Percentiles rank a stretch among this genome's conserved stretches.
phyloP scores from a whole-genome alignment of 2,329 filamentous ascomycete species.

The Aureobasidium uvarum region DNA sequence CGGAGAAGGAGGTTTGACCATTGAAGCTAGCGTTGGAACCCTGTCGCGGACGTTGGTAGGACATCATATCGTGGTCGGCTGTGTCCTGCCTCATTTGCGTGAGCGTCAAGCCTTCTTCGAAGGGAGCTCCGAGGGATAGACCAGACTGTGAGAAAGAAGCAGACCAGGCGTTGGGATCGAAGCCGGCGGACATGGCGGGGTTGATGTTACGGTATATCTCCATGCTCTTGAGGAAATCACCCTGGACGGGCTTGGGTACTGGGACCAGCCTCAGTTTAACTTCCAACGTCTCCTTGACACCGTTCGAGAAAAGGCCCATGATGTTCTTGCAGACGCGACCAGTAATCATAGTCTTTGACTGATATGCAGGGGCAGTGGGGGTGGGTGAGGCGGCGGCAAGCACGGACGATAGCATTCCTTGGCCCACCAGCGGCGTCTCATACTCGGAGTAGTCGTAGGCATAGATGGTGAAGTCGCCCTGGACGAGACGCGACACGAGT shows the following conservation, averaged over 20 bases:
- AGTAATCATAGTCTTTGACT: conserved; percentile 73
- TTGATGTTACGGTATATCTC: conserved; percentile 60
- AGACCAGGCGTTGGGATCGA: conserved; percentile 75
- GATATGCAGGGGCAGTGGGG: conserved; percentile 55
- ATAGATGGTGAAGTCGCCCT: conserved; percentile 88
- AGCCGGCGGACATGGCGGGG: conserved; percentile 57
- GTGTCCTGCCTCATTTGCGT: neutral
- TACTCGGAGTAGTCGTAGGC: conserved; percentile 95
- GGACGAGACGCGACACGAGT: conserved; percentile 67
- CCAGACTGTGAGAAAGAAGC: conserved; percentile 50
- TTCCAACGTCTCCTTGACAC: conserved; percentile 83
- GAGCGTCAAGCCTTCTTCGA: conserved; percentile 18
- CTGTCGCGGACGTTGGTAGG: conserved; percentile 16
- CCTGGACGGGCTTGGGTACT: conserved; percentile 64
- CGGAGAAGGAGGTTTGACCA: conserved; percentile 21
- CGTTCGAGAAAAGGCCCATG: conserved; percentile 78
- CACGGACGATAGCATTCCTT: conserved; percentile 89
- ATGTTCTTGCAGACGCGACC: conserved; percentile 87
- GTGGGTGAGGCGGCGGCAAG: conserved; percentile 61
- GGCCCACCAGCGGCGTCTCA: conserved; percentile 87
- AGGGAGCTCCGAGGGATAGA: conserved; percentile 25
- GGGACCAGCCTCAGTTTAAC: conserved; percentile 85
- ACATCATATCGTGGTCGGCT: conserved; percentile 17
- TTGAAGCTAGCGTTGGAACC: conserved; percentile 25
- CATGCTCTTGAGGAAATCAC: conserved; percentile 60